phyloP scores from a whole-genome alignment of 1,284 basidiomycete species.

The Trichosporon inkin region DNA sequence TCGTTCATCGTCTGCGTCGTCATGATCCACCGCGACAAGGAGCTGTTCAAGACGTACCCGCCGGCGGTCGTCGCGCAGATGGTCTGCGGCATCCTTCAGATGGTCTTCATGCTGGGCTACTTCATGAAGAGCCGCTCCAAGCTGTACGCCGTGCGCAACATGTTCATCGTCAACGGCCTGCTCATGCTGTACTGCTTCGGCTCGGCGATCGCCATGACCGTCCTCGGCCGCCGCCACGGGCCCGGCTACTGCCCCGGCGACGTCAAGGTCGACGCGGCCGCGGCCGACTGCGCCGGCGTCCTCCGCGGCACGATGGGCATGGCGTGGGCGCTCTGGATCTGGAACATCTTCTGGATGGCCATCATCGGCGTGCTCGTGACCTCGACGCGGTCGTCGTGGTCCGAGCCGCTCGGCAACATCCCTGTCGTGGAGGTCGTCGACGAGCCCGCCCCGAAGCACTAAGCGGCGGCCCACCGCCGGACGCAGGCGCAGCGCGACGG shows the following conservation, averaged over 20 bases:
- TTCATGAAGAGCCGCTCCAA: slow-evolving; percentile 18
- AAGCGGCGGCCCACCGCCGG: not conserved
- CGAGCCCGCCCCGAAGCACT: slow-evolving; percentile 12
- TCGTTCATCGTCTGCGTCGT: slow-evolving; percentile 31
- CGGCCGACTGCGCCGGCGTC: slow-evolving; percentile 30
- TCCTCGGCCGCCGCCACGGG: slow-evolving; percentile 18
- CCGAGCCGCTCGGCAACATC: slow-evolving; percentile 20
- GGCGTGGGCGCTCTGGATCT: slow-evolving; percentile 13
- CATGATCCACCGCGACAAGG: slow-evolving; percentile 24
- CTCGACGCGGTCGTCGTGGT: slow-evolving; percentile 17
- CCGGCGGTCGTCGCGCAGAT: slow-evolving; percentile 32
- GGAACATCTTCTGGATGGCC: slow-evolving; percentile 31
- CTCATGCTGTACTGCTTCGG: slow-evolving; percentile 28
- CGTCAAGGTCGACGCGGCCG: not conserved
- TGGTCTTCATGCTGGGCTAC: slow-evolving; percentile 22
- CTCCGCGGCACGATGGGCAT: slow-evolving; percentile 23
- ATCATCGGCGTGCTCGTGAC: slow-evolving; percentile 24
- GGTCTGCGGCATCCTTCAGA: slow-evolving; percentile 27
- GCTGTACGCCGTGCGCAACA: slow-evolving; percentile 23
- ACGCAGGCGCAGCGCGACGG: not conserved
- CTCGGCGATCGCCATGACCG: slow-evolving; percentile 27
- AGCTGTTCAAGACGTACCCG: slow-evolving; percentile 24
- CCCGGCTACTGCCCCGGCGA: slow-evolving; percentile 23
- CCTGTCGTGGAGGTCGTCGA: not conserved
- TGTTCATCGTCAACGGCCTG: slow-evolving; percentile 23